Conservation (phyloP, 1,284 basidiomycete species). For the Rhodotorula sp. region DNA sequence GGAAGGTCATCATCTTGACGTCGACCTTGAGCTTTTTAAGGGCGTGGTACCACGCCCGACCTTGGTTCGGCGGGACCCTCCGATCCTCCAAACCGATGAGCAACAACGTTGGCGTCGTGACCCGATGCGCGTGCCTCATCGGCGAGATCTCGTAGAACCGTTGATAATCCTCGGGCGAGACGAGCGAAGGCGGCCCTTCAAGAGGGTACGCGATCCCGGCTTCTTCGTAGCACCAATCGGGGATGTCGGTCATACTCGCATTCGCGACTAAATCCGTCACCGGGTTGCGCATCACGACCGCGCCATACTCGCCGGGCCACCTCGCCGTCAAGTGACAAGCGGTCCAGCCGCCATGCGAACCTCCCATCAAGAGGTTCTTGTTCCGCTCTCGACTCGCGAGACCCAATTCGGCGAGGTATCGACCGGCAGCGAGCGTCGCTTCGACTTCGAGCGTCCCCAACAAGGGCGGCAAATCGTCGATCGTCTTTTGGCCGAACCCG, state of each 20-base stretch:
- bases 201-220: conserved; percentile 55
- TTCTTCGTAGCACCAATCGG: conserved; percentile 65
- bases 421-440: conserved; percentile 60
- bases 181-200: conserved; percentile 47
- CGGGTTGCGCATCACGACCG: conserved; percentile 65
- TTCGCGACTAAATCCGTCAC: conserved; percentile 63
- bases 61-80: conserved; percentile 65
- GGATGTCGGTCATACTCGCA: conserved; percentile 60
- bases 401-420: conserved; percentile 57
- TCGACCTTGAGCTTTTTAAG: conserved; percentile 49
- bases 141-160: conserved; percentile 60
- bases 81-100: conserved; percentile 62
- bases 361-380: conserved; percentile 61
- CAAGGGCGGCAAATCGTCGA: conserved; percentile 56
- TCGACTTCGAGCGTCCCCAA: conserved; percentile 66
- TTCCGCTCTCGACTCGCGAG: conserved; percentile 55
- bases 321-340: conserved; percentile 63
- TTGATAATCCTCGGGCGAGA: conserved; percentile 55
- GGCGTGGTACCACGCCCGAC: conserved; percentile 63
- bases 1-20: conserved; percentile 64
- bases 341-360: conserved; percentile 72
- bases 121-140: conserved; percentile 57
- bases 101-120: conserved; percentile 60
- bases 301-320: conserved; percentile 62
- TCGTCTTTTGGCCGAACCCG: conserved; percentile 59